These are phyloP conservation scores for Paecilomyces variotii DNA, from an alignment of 2,329 filamentous ascomycete genomes.

Conservation along the genomic window DNA sequence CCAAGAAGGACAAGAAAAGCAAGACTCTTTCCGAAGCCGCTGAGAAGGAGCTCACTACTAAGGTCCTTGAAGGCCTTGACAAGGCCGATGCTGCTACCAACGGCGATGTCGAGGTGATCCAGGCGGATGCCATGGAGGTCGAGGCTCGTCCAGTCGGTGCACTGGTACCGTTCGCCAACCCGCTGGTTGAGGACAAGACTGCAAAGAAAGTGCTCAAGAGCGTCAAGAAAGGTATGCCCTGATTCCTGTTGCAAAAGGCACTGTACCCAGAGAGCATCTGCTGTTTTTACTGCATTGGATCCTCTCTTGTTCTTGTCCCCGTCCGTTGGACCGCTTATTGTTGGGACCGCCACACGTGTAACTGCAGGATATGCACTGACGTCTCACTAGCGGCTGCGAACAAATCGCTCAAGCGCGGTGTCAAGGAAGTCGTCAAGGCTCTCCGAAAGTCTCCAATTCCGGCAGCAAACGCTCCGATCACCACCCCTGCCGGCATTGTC, in stretches of 20 bases:
- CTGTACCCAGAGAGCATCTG: not conserved
- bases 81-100: slow-evolving; percentile 17
- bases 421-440: slow-evolving; percentile 98
- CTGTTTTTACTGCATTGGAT: not conserved
- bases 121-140: slow-evolving; percentile 17
- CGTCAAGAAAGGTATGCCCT: slow-evolving; percentile 42
- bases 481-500: slow-evolving; percentile 65
- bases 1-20: slow-evolving; percentile 34
- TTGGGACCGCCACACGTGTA: not conserved
- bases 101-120: slow-evolving; percentile 14
- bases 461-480: slow-evolving; percentile 53
- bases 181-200: slow-evolving; percentile 43
- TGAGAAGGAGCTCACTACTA: slow-evolving; percentile 31
- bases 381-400: slow-evolving; percentile 69
- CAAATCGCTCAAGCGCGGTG: slow-evolving; percentile 92
- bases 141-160: slow-evolving; percentile 35
- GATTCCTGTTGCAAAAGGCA: not conserved
- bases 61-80: slow-evolving; percentile 29
- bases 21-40: slow-evolving; percentile 34
- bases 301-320: not conserved
- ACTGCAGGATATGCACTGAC: not conserved
- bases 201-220: slow-evolving; percentile 45
- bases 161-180: slow-evolving; percentile 43
- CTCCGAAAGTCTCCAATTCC: slow-evolving; percentile 81
- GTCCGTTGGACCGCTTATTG: not conserved